Percentiles rank a stretch among this genome's conserved stretches.
Evolutionary conservation across 2,329 filamentous ascomycete genomes (phyloP).

Genomic region (Aspergillus viridinutans): DNA sequence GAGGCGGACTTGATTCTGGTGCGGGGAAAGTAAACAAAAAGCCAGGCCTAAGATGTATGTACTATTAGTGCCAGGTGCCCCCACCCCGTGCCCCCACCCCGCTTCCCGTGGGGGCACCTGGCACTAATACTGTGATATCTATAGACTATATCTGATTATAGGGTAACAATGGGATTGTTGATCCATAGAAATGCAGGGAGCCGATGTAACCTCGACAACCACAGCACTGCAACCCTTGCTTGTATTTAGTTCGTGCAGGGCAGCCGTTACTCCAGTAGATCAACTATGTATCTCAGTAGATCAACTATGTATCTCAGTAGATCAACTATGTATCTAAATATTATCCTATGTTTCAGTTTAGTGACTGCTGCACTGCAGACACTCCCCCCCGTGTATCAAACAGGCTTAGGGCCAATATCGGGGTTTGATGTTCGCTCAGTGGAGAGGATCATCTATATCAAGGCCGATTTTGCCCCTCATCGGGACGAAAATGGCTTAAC

Average conservation of each 20-base stretch:
- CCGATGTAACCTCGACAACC: not conserved
- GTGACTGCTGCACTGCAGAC: conserved; percentile 34
- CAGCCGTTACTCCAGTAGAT: too few relatives aligned
- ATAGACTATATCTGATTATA: not conserved
- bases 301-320: too few relatives aligned
- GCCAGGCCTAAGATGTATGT: too few relatives aligned
- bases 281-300: too few relatives aligned
- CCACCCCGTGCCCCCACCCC: too few relatives aligned
- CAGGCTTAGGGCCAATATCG: conserved; percentile 25
- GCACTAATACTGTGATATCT: too few relatives aligned
- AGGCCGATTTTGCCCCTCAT: conserved; percentile 34
- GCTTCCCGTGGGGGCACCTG: too few relatives aligned
- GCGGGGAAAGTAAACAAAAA: too few relatives aligned
- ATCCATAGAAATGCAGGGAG: not conserved
- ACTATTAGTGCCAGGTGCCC: too few relatives aligned
- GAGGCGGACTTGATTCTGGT: too few relatives aligned
- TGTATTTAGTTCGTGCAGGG: not conserved
- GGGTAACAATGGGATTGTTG: not conserved
- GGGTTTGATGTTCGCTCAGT: conserved; percentile 13
- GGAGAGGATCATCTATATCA: conserved; percentile 34
- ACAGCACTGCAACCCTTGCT: not conserved
- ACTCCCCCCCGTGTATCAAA: conserved; percentile 34
- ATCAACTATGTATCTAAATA: not conserved
- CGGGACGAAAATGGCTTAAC: conserved; percentile 47
- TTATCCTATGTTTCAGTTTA: not conserved